Evolutionary conservation across 176 grass and related monocot species (phyloP).

Genomic region (Luzula sylvatica): DNA sequence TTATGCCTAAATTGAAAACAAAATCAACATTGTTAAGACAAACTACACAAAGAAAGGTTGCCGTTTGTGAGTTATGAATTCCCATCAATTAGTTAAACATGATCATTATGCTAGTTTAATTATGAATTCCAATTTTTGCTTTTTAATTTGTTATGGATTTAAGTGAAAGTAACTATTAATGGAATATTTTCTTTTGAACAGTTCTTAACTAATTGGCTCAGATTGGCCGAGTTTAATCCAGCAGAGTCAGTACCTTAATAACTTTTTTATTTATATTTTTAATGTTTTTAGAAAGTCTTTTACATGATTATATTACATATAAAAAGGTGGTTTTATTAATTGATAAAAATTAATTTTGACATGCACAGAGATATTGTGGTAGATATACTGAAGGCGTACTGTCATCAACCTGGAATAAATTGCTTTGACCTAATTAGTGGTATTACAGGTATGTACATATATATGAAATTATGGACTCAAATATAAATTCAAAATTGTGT

Average conservation of each 20-base stretch:
- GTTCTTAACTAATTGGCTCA: slow-evolving; percentile 31
- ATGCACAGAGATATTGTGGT: slow-evolving; percentile 26
- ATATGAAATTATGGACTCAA: no score
- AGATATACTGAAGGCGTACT: slow-evolving; percentile 30
- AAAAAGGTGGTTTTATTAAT: background rate
- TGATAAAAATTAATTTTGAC: background rate
- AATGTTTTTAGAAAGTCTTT: background rate
- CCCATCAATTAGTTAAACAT: no score
- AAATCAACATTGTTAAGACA: no score
- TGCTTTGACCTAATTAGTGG: slow-evolving; percentile 57
- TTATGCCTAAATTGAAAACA: no score
- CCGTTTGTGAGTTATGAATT: no score
- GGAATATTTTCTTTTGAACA: no score
- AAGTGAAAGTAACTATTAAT: no score
- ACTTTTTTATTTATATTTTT: background rate
- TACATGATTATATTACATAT: background rate
- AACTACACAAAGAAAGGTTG: no score
- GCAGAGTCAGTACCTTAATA: slow-evolving; percentile 18
- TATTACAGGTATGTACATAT: slow-evolving; percentile 47
- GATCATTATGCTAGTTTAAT: no score
- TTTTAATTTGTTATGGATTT: background rate
- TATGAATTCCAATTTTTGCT: background rate
- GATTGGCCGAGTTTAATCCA: slow-evolving; percentile 61
- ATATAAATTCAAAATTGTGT: background rate
- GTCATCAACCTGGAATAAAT: slow-evolving; percentile 23